Evolutionary conservation across 495 filamentous ascomycete genomes (phyloP).

Genomic region (Penicillium ochrochloron): DNA sequence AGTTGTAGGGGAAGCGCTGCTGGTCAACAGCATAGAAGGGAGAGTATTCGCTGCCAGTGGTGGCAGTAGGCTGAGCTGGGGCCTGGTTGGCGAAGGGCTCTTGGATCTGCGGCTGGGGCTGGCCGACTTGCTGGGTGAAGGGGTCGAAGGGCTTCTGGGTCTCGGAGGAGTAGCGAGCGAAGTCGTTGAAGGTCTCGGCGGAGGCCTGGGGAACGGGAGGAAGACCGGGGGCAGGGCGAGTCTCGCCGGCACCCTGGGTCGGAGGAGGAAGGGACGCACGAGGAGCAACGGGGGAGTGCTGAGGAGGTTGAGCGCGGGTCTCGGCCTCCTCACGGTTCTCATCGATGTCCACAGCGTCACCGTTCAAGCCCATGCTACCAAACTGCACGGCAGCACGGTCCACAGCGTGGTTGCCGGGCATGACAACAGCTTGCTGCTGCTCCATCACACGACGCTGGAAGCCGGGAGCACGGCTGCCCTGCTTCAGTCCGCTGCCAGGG

Average conservation of each 20-base stretch:
- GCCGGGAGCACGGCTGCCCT: constrained; percentile 72
- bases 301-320: constrained; percentile 90
- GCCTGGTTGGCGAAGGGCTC: constrained; percentile 63
- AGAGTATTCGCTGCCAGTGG: constrained; percentile 79
- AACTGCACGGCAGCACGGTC: constrained; percentile 96
- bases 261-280: constrained; percentile 88
- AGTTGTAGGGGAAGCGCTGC: constrained; percentile 78
- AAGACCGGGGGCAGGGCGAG: constrained; percentile 69
- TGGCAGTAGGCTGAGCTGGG: constrained; percentile 51
- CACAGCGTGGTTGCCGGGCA: constrained; percentile 97
- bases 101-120: constrained; percentile 62
- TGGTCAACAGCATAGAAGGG: constrained; percentile 87
- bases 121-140: constrained; percentile 78
- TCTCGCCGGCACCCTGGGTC: constrained; percentile 55
- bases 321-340: constrained; percentile 94
- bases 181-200: constrained; percentile 57
- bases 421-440: constrained; percentile 95
- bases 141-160: constrained; percentile 86
- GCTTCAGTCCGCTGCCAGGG: constrained; percentile 76
- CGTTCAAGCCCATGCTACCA: constrained; percentile 91
- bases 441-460: constrained; percentile 84
- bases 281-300: constrained; percentile 92
- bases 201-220: constrained; percentile 67
- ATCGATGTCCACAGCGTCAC: constrained; percentile 79
- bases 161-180: constrained; percentile 71